phyloP scores from a whole-genome alignment of 148 eudicot species.

The Rhododendron griersonianum region DNA sequence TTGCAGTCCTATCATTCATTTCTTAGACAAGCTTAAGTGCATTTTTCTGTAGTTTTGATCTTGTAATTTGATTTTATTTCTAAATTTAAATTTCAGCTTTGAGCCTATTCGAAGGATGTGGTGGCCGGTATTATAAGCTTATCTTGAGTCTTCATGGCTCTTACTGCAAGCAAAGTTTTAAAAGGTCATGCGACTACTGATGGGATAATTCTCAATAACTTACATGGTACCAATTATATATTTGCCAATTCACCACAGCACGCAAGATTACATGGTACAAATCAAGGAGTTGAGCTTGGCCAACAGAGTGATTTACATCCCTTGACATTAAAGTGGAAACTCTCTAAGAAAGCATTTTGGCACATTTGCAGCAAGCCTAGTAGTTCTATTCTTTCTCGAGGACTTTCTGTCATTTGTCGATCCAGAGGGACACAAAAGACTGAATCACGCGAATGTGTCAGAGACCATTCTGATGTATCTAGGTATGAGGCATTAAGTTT shows the following conservation, averaged over 20 bases:
- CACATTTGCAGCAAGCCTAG: conserved; percentile 28
- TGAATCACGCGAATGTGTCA: conserved; percentile 42
- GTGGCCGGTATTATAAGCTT: conserved; percentile 8
- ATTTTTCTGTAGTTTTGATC: not conserved
- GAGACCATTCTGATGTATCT: conserved; percentile 32
- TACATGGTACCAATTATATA: conserved; percentile 41
- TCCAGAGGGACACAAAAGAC: conserved; percentile 46
- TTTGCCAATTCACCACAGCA: conserved; percentile 43
- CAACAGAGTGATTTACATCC: conserved; percentile 34
- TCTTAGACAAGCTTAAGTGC: not conserved
- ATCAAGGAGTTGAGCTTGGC: conserved; percentile 33
- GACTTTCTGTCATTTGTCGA: conserved; percentile 45
- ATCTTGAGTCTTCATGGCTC: conserved; percentile 14
- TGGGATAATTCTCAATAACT: conserved; percentile 28
- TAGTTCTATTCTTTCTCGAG: conserved; percentile 21
- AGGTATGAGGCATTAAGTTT: conserved; percentile 37
- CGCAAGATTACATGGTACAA: conserved; percentile 27
- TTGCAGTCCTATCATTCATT: not conserved
- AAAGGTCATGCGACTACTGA: conserved; percentile 6
- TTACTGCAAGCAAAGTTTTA: conserved; percentile 13
- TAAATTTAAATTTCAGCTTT: not conserved
- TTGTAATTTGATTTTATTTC: not conserved
- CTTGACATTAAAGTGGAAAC: conserved; percentile 30
- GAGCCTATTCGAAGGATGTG: conserved; percentile 8
- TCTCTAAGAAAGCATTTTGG: conserved; percentile 32